These are phyloP conservation scores for Mycena olivaceomarginata DNA, from an alignment of 768 basidiomycete genomes.

Conservation along the genomic window DNA sequence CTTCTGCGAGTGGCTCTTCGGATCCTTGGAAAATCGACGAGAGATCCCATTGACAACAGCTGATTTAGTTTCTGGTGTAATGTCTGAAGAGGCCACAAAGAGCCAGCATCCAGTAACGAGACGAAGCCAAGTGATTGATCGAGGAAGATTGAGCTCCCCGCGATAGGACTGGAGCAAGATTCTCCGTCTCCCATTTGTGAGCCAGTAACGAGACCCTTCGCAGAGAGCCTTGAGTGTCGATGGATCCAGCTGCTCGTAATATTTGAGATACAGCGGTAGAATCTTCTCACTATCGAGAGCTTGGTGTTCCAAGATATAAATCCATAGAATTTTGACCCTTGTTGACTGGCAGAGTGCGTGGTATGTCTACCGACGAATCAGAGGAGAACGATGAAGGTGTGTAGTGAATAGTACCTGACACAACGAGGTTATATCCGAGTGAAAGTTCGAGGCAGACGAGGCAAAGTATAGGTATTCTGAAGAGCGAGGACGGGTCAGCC, in stretches of 20 bases:
- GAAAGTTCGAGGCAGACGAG: slow-evolving; percentile 15
- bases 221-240: not conserved
- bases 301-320: not conserved
- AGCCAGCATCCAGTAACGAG: slow-evolving; percentile 35
- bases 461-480: slow-evolving; percentile 7
- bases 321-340: slow-evolving; percentile 8
- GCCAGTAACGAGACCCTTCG: not conserved
- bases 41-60: slow-evolving; percentile 42
- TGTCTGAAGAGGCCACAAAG: slow-evolving; percentile 39
- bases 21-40: slow-evolving; percentile 17
- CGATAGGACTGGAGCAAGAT: not conserved
- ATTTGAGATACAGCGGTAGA: slow-evolving; percentile 12
- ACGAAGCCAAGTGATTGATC: slow-evolving; percentile 41
- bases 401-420: not conserved
- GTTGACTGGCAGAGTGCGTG: not conserved
- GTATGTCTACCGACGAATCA: not conserved
- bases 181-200: not conserved
- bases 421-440: slow-evolving; percentile 3
- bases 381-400: no score
- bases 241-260: not conserved
- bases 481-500: slow-evolving; percentile 38
- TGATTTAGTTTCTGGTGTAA: slow-evolving; percentile 29
- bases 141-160: slow-evolving; percentile 15
- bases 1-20: slow-evolving; percentile 28
- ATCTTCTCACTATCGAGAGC: not conserved